Evolutionary conservation across 805 yeast genomes (phyloP).

Genomic region (Brettanomyces custersianus): DNA sequence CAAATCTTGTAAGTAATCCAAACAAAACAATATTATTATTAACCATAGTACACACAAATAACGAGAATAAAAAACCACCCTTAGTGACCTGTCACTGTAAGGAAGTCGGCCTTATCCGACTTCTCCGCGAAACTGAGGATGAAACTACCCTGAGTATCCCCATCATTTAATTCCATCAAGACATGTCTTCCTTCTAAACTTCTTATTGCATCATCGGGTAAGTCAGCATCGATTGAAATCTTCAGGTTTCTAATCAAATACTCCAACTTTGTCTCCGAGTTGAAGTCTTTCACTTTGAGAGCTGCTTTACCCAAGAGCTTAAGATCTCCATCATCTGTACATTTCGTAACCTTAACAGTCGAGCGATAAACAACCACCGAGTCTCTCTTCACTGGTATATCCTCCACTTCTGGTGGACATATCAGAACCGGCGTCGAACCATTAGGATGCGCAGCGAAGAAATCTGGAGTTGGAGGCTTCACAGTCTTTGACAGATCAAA

Average conservation of each 20-base stretch:
- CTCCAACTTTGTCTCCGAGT: not conserved
- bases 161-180: not conserved
- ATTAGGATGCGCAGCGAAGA: not conserved
- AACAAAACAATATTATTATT: not conserved
- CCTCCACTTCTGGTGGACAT: no score
- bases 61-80: not conserved
- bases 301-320: not conserved
- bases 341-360: not conserved
- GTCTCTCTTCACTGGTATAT: no score
- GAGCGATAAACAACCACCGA: conserved; percentile 1
- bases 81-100: no score
- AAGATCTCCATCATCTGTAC: not conserved
- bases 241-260: not conserved
- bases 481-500: no score
- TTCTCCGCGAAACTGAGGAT: not conserved
- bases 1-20: not conserved
- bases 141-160: not conserved
- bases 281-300: conserved; percentile 2
- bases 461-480: not conserved
- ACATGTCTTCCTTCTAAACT: not conserved
- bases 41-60: not conserved
- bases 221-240: conserved; percentile 1
- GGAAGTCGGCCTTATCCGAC: not conserved
- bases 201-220: conserved; percentile 1
- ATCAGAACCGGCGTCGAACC: no score